Base-by-base conservation (phyloP, 768 basidiomycete species). In the Mycena olivaceomarginata region DNA sequence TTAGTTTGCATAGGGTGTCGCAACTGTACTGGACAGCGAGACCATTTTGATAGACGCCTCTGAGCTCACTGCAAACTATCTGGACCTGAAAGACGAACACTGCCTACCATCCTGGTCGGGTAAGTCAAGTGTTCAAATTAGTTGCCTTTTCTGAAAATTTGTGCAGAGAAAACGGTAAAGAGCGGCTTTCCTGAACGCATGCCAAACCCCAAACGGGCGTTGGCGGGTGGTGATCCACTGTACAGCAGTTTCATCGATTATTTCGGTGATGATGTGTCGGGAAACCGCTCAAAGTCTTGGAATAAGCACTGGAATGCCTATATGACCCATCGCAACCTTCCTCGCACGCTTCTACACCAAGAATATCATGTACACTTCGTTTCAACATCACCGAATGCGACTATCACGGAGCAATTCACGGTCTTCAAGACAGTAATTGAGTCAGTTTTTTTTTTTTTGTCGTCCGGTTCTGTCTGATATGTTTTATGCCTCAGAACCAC, bases 241-340 rank as follows among this genome's bases (percentile, higher is more conserved):
- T 86, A 86, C 68, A 82, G 79, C 5, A 84, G 81, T 37, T 84
- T 82, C 22, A 79, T 86, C 66, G 83, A 85, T 64, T 60, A 86
- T 3, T 88, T 85, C 70, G 80, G 84, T 1, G 88, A 90, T 71
- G 87, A 90, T 79, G 86, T 88, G 0, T 90, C 87, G 0, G 88
- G 88, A 12, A 89, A 77, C 79, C 45, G 53, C 8, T 13, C 53
- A 6, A 56, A 25, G 15, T 56, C 53, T 5, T 56, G 53, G 53
- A 56, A 56, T 16, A 56, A 56, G 22, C 53, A 56, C 4, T 51
- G 48, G 48, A 51, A 51, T 51, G 48, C 12, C 0, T 51, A 51
- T 6, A 51, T 51, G 48, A 51, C 48, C 12, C 48, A 51, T 18
- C 48, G 48, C 5, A 51, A 51, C 16, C 48, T 51, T 15, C 48